Percentiles rank a stretch among this genome's conserved stretches.
Conservation (phyloP, 2,329 filamentous ascomycete species). For the Penicillium sp. region DNA sequence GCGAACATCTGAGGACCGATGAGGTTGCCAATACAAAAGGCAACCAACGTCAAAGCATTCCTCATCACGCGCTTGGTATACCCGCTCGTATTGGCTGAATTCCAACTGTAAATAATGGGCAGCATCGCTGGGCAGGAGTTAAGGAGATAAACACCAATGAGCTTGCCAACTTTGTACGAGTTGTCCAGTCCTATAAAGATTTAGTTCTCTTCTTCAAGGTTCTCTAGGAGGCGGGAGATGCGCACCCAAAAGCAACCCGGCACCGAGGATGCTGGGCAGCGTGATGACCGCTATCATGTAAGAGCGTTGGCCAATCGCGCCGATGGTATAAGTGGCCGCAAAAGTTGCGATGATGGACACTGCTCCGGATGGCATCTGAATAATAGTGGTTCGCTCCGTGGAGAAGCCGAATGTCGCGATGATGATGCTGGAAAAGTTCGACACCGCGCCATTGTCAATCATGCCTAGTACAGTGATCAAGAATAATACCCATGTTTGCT, state of each 20-base stretch:
- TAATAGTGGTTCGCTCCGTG: background rate
- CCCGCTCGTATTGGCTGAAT: conserved; percentile 4
- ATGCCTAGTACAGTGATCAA: background rate
- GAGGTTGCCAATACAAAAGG: background rate
- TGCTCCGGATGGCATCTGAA: background rate
- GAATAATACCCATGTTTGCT: background rate
- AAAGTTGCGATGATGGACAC: background rate
- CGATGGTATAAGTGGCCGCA: background rate
- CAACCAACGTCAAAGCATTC: background rate
- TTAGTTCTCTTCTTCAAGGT: no score
- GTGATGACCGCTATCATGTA: background rate
- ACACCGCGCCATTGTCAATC: background rate
- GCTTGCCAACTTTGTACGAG: background rate
- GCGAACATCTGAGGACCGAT: conserved; percentile 1
- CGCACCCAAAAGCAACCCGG: background rate
- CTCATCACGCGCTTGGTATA: conserved; percentile 1
- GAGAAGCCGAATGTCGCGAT: conserved; percentile 2
- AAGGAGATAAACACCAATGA: background rate
- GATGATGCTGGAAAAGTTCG: conserved; percentile 1
- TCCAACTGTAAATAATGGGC: conserved; percentile 2
- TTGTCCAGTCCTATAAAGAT: background rate
- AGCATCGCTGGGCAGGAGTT: conserved; percentile 3
- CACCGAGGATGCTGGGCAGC: background rate
- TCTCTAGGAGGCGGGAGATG: no score
- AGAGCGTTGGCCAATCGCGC: background rate